Evolutionary conservation across 192 early-diverging fungal species (phyloP), one percentile per base, ranked within the genome.

Genomic region (Jimgerdemannia flammicorona): DNA sequence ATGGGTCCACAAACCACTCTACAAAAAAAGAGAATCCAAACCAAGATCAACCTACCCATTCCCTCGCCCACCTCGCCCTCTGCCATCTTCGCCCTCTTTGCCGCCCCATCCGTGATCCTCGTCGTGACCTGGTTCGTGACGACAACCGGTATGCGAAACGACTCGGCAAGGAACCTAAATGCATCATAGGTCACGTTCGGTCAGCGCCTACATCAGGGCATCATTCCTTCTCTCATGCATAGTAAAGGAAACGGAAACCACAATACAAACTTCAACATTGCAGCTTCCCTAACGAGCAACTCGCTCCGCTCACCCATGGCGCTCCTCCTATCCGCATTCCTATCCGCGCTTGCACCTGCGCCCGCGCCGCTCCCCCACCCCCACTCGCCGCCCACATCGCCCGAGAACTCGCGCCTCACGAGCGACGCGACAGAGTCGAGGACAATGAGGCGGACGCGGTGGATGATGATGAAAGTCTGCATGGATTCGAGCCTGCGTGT

Each of bases 91-190:
- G 39, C 19, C 18, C 44, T 63, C 20, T 64, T 64, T 17, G 64
- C 18, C 4, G 40, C 39, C 18, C 7, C 18, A n/a, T 19, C 49
- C 64, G 4, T 7, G 10, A 71, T 39, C 7, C 39, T 44, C 7
- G 70, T 71, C 39, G 70, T 71, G 40, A 71, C 40, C 64, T 71
- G 70, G 70, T 71, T 71, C 2, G 70, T 71, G 3, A 71, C 70
- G 17, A 71, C 70, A 19, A 71, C 70, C 49, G 70, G 70, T 59
- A 71, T 71, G 8, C 10, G 18, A 10, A 71, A 71, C 20, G 70
- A 59, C 10, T 71, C 70, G 39, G 70, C 70, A 4, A 71, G 44
- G 64, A 59, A 40, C 40, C 64, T 71, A 14, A 14, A 59, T 59
- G 6, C 14, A 14, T 10, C 6, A 14, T 59, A 14, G 49, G 49